Evolutionary conservation across 2,329 filamentous ascomycete genomes (phyloP), one percentile per base, ranked within the genome.

Genomic region (Myriosclerotinia scirpicola): DNA sequence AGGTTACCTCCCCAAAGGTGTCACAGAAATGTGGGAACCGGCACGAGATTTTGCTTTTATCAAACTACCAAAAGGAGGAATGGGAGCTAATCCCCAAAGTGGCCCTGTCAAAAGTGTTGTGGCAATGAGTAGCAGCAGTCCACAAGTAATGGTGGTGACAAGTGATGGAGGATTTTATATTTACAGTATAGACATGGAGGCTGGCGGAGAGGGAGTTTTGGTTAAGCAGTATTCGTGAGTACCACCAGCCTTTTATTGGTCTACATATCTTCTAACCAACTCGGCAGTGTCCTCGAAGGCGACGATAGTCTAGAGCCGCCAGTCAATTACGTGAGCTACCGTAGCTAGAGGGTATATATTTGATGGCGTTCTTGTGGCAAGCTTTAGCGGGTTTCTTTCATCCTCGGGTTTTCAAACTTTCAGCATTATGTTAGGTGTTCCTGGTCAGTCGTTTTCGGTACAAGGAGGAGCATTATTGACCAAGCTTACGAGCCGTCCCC

Each of bases 1-100:
- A 5, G 93, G 92, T 0, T 99, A 99, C 76, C 82, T 99, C 2
- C 95, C 95, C 0, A 91, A 91, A 74, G 94, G 93, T 1, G 93
- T 99, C 5, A 94, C 94, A 1, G 94, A 98, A 79, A 97, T 98
- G 84, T 98, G 93, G 93, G 95, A 99, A 75, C 95, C 95, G 0
- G 82, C 90, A 68, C 87, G 95, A 65, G 95, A 99, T 78, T 99
- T 99, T 79, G 95, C 95, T 1, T 98, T 92, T 83, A 93, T 98
- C 75, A 96, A 95, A 77, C 86, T 99, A 58, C 94, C 94, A 17
- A 92, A 90, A 75, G 79, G 79, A 34, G 74, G 76, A 34, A 75
- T 78, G 40, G 74, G 74, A 5, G 70, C 75, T 1, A 74, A 76
- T 58, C 73, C 68, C 17, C 73, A 70, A 46, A 75, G 75, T n/a